Evolutionary conservation across 2,329 filamentous ascomycete genomes (phyloP), one percentile per base, ranked within the genome.

Genomic region (Colletotrichum sp.): DNA sequence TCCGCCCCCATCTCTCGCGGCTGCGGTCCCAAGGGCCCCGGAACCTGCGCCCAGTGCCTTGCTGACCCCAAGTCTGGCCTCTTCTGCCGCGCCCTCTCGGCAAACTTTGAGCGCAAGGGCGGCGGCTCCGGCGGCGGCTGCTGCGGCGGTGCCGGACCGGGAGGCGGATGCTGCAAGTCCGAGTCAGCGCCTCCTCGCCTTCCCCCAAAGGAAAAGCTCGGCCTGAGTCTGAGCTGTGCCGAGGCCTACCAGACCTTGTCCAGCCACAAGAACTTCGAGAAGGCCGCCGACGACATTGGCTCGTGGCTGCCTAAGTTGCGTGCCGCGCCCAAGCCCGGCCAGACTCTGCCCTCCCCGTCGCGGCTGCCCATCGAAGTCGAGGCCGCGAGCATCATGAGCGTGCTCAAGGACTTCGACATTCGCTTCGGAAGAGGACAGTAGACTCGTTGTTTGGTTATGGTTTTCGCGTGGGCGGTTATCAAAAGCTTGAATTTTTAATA

Each of bases 301-400:
- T 90, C 90, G 3, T 96, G 94, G 94, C 85, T 96, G 67, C 93
- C 93, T 2, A 93, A 93, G 82, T 88, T 96, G 18, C 90, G 91
- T 79, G 92, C 92, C 21, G 88, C 88, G 0, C 88, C 88, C 4
- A 81, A 83, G 59, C 75, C 78, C 75, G 75, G 78, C 78, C 79
- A 63, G 79, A 84, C 51, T 74, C 84, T 70, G 78, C 81, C 47
- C 34, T 78, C 69, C 29, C 66, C 59, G 72, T 69, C 66, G 74
- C 86, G 86, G 69, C 88, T 89, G 55, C 91, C 93, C 2, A 91
- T 95, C 78, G 94, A 96, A 81, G 93, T 96, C 18, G 94, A 96
- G 83, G 93, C 94, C 8, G 94, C 94, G 1, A 95, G 93, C 81
- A 95, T 96, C 69, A 95, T 96, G 94, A 93, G 93, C 55, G 94